These are phyloP conservation scores for Chaetomium strumarium DNA, from an alignment of 2,329 filamentous ascomycete species.

Conservation along the genomic window DNA sequence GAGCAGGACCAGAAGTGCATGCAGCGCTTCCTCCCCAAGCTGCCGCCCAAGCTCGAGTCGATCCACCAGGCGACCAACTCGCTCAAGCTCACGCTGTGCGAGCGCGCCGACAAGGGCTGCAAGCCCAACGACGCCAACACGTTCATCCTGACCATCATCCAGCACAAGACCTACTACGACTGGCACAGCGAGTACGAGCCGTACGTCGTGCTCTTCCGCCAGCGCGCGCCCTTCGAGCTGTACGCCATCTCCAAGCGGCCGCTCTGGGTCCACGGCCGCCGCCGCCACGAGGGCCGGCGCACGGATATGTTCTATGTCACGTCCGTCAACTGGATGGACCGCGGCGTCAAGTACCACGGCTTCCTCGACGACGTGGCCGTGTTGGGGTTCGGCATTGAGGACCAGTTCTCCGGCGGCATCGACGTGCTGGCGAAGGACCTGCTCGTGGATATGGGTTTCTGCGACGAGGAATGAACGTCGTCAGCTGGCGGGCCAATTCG, in stretches of 20 bases:
- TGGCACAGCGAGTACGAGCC: constrained; percentile 51
- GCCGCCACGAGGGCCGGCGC: constrained; percentile 28
- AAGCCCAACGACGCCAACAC: constrained; percentile 41
- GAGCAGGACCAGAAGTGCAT: constrained; percentile 42
- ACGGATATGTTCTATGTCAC: constrained; percentile 55
- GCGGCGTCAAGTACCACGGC: constrained; percentile 46
- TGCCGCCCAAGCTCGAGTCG: constrained; percentile 35
- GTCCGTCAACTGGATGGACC: constrained; percentile 48
- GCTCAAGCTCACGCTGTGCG: constrained; percentile 49
- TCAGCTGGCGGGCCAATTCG: not conserved
- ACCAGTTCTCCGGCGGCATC: constrained; percentile 42
- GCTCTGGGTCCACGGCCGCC: constrained; percentile 50
- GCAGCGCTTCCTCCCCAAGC: constrained; percentile 38
- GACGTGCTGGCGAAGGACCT: constrained; percentile 47
- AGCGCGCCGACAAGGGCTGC: constrained; percentile 40
- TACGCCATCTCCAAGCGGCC: constrained; percentile 45
- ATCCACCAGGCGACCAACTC: constrained; percentile 58
- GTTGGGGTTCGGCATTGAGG: constrained; percentile 52
- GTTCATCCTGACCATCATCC: constrained; percentile 49
- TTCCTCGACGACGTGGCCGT: constrained; percentile 51
- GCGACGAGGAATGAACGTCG: constrained; percentile 16
- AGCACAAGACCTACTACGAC: constrained; percentile 46
- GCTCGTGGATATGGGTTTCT: constrained; percentile 37
- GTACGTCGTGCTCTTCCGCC: constrained; percentile 47
- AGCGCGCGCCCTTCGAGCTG: constrained; percentile 43